Conservation (phyloP, 495 filamentous ascomycete genomes). For the Trichocladium antarcticum region DNA sequence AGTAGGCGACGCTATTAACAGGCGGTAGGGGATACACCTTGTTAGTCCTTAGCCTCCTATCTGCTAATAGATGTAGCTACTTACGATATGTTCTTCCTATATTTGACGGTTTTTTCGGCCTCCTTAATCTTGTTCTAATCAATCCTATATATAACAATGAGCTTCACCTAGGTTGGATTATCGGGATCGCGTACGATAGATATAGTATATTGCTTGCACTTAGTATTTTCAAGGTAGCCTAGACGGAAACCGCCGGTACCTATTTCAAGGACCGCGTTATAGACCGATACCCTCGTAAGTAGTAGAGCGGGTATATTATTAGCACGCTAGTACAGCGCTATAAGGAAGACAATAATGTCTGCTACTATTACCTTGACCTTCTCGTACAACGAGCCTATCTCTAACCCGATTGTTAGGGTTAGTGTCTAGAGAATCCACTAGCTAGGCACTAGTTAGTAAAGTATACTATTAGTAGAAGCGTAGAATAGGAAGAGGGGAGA, state of each 20-base stretch:
- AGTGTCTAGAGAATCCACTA: conserved; percentile 4
- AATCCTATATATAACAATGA: not conserved
- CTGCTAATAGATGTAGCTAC: conserved; percentile 5
- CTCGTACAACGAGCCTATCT: not conserved
- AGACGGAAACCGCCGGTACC: conserved; percentile 5
- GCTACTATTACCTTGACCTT: conserved; percentile 1
- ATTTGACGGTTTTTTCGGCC: not conserved
- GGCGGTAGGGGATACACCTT: conserved; percentile 5
- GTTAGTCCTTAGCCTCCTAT: conserved; percentile 6
- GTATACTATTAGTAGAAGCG: not conserved
- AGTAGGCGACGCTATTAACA: conserved; percentile 6
- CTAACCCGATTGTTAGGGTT: not conserved
- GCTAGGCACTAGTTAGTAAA: conserved; percentile 2
- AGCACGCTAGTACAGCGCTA: conserved; percentile 1
- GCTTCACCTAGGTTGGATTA: not conserved
- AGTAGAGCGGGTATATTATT: conserved; percentile 2
- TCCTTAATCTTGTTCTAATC: conserved; percentile 1
- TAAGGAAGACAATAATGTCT: conserved; percentile 4
- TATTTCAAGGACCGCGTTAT: not conserved
- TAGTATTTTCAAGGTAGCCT: conserved; percentile 1
- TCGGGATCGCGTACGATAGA: conserved; percentile 5
- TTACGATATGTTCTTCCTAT: conserved; percentile 6
- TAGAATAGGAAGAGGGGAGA: not conserved
- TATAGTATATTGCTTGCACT: not conserved
- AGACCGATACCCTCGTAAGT: conserved; percentile 1